Percentiles rank a stretch among this genome's conserved stretches.
These are phyloP conservation scores for Penicillium olsonii DNA, from an alignment of 2,329 filamentous ascomycete genomes.

Conservation along the genomic window DNA sequence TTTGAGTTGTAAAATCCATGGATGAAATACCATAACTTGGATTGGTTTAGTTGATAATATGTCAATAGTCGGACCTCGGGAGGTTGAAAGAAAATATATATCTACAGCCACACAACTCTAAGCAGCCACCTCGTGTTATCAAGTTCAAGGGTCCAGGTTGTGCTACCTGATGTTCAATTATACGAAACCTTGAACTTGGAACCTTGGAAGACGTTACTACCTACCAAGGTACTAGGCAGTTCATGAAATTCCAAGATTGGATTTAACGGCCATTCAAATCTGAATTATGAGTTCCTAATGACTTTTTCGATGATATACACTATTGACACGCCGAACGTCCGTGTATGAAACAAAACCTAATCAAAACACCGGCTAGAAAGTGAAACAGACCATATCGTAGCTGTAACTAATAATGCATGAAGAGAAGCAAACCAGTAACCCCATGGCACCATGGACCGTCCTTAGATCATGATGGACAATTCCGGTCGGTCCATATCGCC, in stretches of 20 bases:
- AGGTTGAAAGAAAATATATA: not conserved
- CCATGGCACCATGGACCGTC: conserved; percentile 18
- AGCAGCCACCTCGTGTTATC: conserved; percentile 1
- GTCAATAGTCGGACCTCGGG: no score
- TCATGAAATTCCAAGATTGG: no score
- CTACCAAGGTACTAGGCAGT: no score
- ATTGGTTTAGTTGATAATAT: no score
- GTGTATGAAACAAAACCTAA: conserved; percentile 15
- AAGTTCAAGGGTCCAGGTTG: no score
- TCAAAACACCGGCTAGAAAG: conserved; percentile 23
- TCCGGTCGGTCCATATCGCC: conserved; percentile 81
- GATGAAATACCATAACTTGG: no score
- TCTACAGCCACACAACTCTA: not conserved
- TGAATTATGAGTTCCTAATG: conserved; percentile 5
- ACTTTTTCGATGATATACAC: conserved; percentile 26
- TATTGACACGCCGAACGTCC: conserved; percentile 23
- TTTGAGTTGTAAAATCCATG: no score
- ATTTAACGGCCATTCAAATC: not conserved
- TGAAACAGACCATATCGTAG: conserved; percentile 14
- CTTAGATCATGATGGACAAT: conserved; percentile 77
- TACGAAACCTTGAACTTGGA: no score
- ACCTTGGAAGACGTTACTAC: no score
- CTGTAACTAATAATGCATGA: conserved; percentile 24
- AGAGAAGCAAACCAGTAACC: conserved; percentile 11
- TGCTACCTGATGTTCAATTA: no score